These are phyloP conservation scores for Albophoma yamanashiensis DNA, from an alignment of 2,329 filamentous ascomycete species.

Conservation along the genomic window DNA sequence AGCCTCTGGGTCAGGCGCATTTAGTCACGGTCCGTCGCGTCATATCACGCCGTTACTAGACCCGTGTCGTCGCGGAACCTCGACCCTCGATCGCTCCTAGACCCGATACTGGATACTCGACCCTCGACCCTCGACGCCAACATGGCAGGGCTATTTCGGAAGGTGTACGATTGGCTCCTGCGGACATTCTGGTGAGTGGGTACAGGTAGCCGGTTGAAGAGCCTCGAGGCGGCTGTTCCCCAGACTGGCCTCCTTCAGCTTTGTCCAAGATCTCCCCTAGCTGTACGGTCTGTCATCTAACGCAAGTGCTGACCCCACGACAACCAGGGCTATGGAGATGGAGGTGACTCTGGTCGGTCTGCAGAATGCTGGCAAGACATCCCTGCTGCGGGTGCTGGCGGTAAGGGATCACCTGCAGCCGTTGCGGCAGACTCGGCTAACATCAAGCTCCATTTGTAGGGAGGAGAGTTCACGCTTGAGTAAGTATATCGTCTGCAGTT, in stretches of 20 bases:
- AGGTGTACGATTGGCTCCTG: slow-evolving; percentile 96
- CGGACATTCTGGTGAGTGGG: slow-evolving; percentile 84
- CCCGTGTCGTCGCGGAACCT: background rate
- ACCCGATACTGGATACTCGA: background rate
- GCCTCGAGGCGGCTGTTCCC: background rate
- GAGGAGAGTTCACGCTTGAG: slow-evolving; percentile 98
- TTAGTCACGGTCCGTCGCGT: background rate
- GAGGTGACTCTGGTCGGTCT: slow-evolving; percentile 98
- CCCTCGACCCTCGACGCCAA: slow-evolving; percentile 7
- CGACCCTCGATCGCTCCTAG: background rate
- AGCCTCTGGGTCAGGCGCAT: background rate
- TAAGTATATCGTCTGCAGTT: slow-evolving; percentile 40
- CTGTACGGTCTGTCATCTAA: background rate
- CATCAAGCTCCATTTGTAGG: slow-evolving; percentile 39
- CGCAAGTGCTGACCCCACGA: background rate
- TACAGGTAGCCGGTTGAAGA: background rate
- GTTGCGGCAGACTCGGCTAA: slow-evolving; percentile 8
- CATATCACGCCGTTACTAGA: background rate
- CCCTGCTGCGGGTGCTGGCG: slow-evolving; percentile 82
- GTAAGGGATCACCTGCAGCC: slow-evolving; percentile 50
- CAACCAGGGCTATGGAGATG: slow-evolving; percentile 88
- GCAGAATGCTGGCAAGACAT: slow-evolving; percentile 97
- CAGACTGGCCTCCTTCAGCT: background rate
- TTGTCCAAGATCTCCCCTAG: background rate
- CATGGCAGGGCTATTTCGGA: slow-evolving; percentile 89